Conservation (phyloP, 2,329 filamentous ascomycete genomes). For the Dothistroma pini region DNA sequence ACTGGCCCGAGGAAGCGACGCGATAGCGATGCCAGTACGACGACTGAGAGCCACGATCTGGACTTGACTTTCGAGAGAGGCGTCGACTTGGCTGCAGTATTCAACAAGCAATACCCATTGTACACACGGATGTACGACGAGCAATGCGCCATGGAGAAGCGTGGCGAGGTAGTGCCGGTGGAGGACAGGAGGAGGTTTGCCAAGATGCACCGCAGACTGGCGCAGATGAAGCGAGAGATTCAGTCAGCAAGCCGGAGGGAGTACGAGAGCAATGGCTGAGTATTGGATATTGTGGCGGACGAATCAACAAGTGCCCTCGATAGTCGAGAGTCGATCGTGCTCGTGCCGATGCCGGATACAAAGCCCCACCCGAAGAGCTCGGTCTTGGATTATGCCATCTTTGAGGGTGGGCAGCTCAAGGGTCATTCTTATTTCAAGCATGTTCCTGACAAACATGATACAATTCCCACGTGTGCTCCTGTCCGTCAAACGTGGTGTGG, state of each 20-base stretch:
- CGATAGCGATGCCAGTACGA: conserved; percentile 27
- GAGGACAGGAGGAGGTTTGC: conserved; percentile 52
- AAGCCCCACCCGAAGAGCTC: not conserved
- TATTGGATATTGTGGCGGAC: not conserved
- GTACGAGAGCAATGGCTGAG: conserved; percentile 17
- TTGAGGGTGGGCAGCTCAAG: not conserved
- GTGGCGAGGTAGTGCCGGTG: conserved; percentile 29
- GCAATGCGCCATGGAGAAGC: conserved; percentile 35
- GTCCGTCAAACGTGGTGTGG: not conserved
- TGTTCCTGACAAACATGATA: conserved; percentile 1
- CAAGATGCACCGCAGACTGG: conserved; percentile 52
- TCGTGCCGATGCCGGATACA: conserved; percentile 9
- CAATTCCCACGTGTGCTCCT: conserved; percentile 3
- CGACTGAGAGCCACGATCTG: conserved; percentile 25
- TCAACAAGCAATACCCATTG: conserved; percentile 55
- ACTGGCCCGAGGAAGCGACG: conserved; percentile 11
- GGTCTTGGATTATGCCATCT: conserved; percentile 6
- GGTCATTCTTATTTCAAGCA: conserved; percentile 2
- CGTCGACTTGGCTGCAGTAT: conserved; percentile 47
- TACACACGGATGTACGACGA: conserved; percentile 56
- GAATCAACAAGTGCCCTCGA: not conserved
- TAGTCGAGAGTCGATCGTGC: not conserved
- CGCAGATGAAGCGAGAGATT: conserved; percentile 58
- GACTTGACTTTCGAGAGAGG: conserved; percentile 40
- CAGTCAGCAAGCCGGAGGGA: conserved; percentile 34